A percentile compares a stretch with the other conserved stretches of the same genome.
Conservation (phyloP, 1,284 basidiomycete genomes). For the Austroboletus novae-zelandiae region DNA sequence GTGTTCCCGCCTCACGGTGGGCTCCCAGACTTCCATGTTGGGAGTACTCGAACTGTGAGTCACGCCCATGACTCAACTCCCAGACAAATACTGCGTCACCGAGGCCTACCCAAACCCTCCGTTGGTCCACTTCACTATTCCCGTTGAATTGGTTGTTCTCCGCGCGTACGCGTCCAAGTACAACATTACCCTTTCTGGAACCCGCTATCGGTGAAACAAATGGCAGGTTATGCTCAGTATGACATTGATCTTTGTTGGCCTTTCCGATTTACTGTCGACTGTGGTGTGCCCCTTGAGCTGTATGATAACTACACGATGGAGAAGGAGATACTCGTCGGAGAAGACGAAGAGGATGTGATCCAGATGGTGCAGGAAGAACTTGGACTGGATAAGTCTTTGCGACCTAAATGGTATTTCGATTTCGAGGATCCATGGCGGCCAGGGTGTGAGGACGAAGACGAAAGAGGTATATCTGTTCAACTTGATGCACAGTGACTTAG, state of each 20-base stretch:
- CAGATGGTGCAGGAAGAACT: conserved; percentile 1
- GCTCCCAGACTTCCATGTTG: too few species aligned
- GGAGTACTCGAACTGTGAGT: not conserved
- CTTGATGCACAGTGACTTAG: too few species aligned
- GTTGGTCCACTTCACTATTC: not conserved
- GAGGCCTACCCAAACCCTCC: not conserved
- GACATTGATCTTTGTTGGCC: not conserved
- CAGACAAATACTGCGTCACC: not conserved
- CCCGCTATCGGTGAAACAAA: not conserved
- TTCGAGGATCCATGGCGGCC: not conserved
- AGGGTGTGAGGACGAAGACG: not conserved
- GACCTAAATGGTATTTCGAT: conserved; percentile 5
- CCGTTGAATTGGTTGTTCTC: not conserved
- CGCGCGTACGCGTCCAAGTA: not conserved
- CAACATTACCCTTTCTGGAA: not conserved
- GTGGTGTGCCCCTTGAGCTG: not conserved
- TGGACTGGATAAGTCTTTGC: not conserved
- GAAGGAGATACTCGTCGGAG: not conserved
- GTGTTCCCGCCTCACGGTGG: too few species aligned
- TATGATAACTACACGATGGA: conserved; percentile 4
- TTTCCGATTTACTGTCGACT: not conserved
- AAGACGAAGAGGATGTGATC: conserved; percentile 2
- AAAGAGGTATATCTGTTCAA: not conserved
- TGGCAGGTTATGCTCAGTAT: not conserved
- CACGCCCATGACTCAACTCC: not conserved